These are phyloP conservation scores for Immersiporthe knoxdaviesiana DNA, from an alignment of 2,329 filamentous ascomycete genomes.

Conservation along the genomic window DNA sequence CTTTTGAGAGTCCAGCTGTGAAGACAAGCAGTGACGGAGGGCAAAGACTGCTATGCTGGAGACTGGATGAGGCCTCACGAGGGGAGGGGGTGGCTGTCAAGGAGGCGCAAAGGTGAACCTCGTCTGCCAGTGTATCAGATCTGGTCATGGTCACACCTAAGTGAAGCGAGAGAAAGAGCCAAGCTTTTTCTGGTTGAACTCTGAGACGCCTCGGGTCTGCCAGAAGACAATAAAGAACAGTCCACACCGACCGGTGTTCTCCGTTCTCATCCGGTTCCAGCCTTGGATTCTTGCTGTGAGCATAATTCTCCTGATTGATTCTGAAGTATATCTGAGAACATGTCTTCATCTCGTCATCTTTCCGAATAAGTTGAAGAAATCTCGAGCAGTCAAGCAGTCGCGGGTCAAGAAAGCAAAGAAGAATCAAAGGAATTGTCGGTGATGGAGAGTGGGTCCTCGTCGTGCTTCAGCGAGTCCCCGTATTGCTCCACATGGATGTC, in stretches of 20 bases:
- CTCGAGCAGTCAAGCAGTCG: not conserved
- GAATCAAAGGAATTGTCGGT: not conserved
- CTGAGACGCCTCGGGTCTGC: conserved; percentile 3
- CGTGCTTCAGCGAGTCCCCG: conserved; percentile 3
- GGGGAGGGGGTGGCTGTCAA: not conserved
- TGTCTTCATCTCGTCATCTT: not conserved
- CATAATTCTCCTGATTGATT: not conserved
- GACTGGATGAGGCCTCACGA: not conserved
- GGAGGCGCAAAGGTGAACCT: not conserved
- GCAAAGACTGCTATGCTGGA: not conserved
- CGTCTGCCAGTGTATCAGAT: conserved; percentile 4
- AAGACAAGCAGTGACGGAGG: not conserved
- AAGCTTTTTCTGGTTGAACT: not conserved
- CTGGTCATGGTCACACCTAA: not conserved
- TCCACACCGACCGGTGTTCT: not conserved
- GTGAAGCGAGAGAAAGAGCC: not conserved
- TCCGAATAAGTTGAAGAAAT: too few relatives aligned
- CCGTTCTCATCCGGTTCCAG: not conserved
- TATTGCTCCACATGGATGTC: conserved; percentile 6
- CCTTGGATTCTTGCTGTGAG: not conserved
- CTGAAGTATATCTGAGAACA: not conserved
- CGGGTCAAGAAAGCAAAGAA: not conserved
- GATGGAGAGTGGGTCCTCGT: not conserved
- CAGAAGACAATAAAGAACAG: not conserved
- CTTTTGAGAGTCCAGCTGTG: not conserved